Conservation (phyloP, 192 early-diverging fungal genomes). For the Lunasporangiospora selenospora region DNA sequence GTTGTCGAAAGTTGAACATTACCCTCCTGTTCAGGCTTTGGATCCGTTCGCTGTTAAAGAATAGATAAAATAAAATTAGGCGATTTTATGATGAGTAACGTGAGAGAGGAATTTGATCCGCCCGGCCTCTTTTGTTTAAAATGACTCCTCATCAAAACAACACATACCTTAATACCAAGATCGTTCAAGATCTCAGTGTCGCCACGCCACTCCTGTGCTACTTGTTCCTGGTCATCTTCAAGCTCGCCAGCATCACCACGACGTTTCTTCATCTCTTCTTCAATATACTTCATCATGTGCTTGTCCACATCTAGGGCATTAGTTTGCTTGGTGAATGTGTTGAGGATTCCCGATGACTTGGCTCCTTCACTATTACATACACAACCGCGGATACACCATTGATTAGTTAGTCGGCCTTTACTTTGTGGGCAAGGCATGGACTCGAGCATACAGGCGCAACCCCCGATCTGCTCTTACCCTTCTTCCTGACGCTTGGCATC, state of each 20-base stretch:
- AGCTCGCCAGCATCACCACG: constrained; percentile 41
- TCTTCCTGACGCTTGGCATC: constrained; percentile 40
- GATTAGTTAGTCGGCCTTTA: not conserved
- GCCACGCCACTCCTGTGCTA: constrained; percentile 16
- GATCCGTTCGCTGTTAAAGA: constrained; percentile 51
- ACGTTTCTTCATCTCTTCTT: constrained; percentile 72
- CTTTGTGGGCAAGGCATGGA: not conserved
- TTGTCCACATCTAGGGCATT: constrained; percentile 81
- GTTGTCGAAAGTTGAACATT: constrained; percentile 85
- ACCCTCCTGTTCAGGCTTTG: constrained; percentile 79
- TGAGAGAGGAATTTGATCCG: not conserved
- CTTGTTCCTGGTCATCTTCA: constrained; percentile 41
- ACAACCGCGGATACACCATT: not conserved
- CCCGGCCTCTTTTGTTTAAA: too few species aligned
- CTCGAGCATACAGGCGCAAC: not conserved
- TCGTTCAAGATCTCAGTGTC: constrained; percentile 47
- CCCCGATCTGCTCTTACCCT: constrained; percentile 12
- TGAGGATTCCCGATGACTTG: constrained; percentile 51
- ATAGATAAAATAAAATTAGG: not conserved
- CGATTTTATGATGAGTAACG: not conserved
- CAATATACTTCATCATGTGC: constrained; percentile 89
- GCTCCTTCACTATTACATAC: constrained; percentile 45
- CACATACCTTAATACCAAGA: constrained; percentile 32
- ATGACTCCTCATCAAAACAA: too few species aligned
- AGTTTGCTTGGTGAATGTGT: constrained; percentile 77